Conservation (phyloP, 2,329 filamentous ascomycete species). For the Raffaelea deltoideospora region DNA sequence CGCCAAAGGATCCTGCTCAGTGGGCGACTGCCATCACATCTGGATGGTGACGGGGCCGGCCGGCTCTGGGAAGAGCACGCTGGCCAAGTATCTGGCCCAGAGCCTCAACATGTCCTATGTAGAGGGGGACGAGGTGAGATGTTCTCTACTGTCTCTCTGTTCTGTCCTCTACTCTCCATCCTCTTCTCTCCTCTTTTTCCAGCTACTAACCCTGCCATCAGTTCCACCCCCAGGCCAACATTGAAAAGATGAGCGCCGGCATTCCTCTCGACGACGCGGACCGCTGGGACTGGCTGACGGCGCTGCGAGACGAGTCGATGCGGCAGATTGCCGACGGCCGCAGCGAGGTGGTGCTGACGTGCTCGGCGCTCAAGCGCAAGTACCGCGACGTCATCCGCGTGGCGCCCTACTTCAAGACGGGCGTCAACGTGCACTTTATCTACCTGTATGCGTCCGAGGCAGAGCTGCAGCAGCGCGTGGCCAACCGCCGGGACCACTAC, state of each 20-base stretch:
- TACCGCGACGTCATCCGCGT: slow-evolving; percentile 87
- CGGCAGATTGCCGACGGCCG: slow-evolving; percentile 38
- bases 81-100: slow-evolving; percentile 49
- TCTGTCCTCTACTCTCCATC: not conserved
- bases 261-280: slow-evolving; percentile 81
- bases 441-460: slow-evolving; percentile 71
- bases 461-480: slow-evolving; percentile 61
- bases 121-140: slow-evolving; percentile 58
- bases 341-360: slow-evolving; percentile 80
- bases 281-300: slow-evolving; percentile 92
- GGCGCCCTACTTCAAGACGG: slow-evolving; percentile 58
- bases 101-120: slow-evolving; percentile 54
- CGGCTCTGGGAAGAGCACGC: slow-evolving; percentile 65
- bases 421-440: slow-evolving; percentile 77
- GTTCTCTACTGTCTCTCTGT: not conserved
- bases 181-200: too few species aligned
- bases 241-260: slow-evolving; percentile 79
- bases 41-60: slow-evolving; percentile 70
- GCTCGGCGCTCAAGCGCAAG: slow-evolving; percentile 90
- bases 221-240: slow-evolving; percentile 66
- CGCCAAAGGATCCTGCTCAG: too few species aligned
- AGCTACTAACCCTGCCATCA: slow-evolving; percentile 17
- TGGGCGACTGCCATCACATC: slow-evolving; percentile 42
- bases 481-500: slow-evolving; percentile 66
- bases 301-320: slow-evolving; percentile 54